phyloP scores from a whole-genome alignment of 257 asterid species.

The Eucommia ulmoides region DNA sequence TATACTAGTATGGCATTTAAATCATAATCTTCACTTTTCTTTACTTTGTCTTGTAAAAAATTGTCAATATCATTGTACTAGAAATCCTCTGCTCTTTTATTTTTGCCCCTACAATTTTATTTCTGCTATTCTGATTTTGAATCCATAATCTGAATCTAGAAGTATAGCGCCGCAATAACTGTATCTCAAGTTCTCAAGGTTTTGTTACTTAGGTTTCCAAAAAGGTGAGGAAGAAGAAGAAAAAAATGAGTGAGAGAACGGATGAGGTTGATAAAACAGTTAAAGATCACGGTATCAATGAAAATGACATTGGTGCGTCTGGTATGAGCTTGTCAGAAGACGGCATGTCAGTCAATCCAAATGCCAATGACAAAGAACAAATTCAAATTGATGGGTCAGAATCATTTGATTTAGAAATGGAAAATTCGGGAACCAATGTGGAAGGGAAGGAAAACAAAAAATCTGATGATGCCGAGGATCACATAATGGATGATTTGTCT shows the following conservation, averaged over 20 bases:
- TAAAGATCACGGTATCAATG: slow-evolving; percentile 20
- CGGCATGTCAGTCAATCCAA: not conserved
- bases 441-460: slow-evolving; percentile 26
- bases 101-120: too few relatives aligned
- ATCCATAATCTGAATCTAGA: not conserved
- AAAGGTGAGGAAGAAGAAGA: slow-evolving; percentile 57
- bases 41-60: not conserved
- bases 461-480: slow-evolving; percentile 20
- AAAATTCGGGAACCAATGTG: slow-evolving; percentile 21
- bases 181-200: slow-evolving; percentile 11
- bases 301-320: slow-evolving; percentile 27
- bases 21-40: slow-evolving; percentile 1
- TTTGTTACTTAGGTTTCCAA: slow-evolving; percentile 56
- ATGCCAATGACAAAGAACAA: not conserved
- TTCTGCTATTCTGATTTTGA: too few relatives aligned
- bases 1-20: too few relatives aligned
- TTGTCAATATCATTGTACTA: too few relatives aligned
- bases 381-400: slow-evolving; percentile 23
- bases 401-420: slow-evolving; percentile 11
- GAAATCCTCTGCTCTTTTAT: too few relatives aligned
- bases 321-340: slow-evolving; percentile 22
- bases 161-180: slow-evolving; percentile 5
- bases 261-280: slow-evolving; percentile 23
- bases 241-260: too few relatives aligned
- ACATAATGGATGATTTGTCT: slow-evolving; percentile 53